These are phyloP conservation scores for Globisporangium heterothallicum DNA, from an alignment of 352 stramenopile genomes.

Conservation along the genomic window DNA sequence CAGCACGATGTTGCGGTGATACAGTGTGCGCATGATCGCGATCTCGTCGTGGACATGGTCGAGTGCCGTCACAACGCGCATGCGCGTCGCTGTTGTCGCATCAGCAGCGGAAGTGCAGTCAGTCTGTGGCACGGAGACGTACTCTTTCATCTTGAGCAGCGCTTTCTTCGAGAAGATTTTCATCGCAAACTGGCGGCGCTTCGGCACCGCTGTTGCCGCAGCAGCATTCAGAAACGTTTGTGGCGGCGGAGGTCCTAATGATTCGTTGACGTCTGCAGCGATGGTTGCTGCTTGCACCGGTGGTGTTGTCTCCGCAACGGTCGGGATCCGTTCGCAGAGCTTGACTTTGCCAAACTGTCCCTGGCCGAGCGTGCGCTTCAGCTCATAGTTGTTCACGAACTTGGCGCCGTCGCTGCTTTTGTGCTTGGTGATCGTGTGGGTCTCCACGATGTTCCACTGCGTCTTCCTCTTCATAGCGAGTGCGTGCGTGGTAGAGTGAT, in stretches of 20 bases:
- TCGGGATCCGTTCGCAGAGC: conserved; percentile 60
- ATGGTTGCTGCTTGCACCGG: not conserved
- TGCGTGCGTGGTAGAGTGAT: not conserved
- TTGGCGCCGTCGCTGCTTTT: conserved; percentile 47
- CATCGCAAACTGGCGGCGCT: conserved; percentile 57
- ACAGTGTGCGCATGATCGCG: conserved; percentile 82
- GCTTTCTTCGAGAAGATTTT: conserved; percentile 84
- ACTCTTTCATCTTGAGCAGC: conserved; percentile 77
- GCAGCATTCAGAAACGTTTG: conserved; percentile 6
- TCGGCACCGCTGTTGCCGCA: conserved; percentile 7
- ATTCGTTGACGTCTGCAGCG: not conserved
- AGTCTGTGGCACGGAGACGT: conserved; percentile 26
- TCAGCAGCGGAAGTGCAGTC: not conserved
- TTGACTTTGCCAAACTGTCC: conserved; percentile 86
- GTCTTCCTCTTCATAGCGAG: not conserved
- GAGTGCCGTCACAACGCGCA: conserved; percentile 75
- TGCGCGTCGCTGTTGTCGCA: conserved; percentile 18
- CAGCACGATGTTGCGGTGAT: conserved; percentile 88
- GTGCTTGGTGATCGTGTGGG: conserved; percentile 33
- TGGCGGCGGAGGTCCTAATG: conserved; percentile 7
- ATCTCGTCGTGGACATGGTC: conserved; percentile 84
- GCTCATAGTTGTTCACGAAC: conserved; percentile 77
- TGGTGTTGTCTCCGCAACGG: not conserved
- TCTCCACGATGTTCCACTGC: conserved; percentile 71
- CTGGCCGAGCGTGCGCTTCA: conserved; percentile 63